A percentile compares a stretch with the other conserved stretches of the same genome.
phyloP scores from a whole-genome alignment of 2,329 filamentous ascomycete genomes.

The Cladosporium sp. region DNA sequence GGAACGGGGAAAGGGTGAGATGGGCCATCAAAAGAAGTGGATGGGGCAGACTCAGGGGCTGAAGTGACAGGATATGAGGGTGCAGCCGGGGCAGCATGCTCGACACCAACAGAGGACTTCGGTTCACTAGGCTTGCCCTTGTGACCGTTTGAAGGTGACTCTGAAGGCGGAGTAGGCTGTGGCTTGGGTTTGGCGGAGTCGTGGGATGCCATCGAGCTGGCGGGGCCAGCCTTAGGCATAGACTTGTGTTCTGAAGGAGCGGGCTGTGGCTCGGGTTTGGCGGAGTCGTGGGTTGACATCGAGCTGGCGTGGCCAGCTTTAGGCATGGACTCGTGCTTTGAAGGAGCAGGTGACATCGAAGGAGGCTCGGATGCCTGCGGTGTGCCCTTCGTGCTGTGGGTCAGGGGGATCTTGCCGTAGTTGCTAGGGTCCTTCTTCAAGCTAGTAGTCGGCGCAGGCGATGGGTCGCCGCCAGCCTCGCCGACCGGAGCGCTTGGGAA shows the following conservation, averaged over 20 bases:
- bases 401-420: slow-evolving; percentile 9
- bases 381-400: slow-evolving; percentile 9
- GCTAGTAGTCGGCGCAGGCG: slow-evolving; percentile 1
- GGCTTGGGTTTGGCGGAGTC: neutral
- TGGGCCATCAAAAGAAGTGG: neutral
- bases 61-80: neutral
- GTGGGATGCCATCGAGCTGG: neutral
- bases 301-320: neutral
- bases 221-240: neutral
- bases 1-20: neutral
- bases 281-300: neutral
- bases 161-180: neutral
- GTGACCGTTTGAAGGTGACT: neutral
- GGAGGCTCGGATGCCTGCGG: neutral
- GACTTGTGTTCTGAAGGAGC: neutral
- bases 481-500: neutral
- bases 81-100: neutral
- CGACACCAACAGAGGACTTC: neutral
- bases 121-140: neutral
- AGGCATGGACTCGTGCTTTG: neutral
- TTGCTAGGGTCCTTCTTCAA: slow-evolving; percentile 7
- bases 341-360: slow-evolving; percentile 1
- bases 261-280: neutral
- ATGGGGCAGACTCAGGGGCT: neutral
- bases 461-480: slow-evolving; percentile 2